These are phyloP conservation scores for Solanum lycopersicoides DNA, from an alignment of 257 asterid genomes.

Conservation along the genomic window DNA sequence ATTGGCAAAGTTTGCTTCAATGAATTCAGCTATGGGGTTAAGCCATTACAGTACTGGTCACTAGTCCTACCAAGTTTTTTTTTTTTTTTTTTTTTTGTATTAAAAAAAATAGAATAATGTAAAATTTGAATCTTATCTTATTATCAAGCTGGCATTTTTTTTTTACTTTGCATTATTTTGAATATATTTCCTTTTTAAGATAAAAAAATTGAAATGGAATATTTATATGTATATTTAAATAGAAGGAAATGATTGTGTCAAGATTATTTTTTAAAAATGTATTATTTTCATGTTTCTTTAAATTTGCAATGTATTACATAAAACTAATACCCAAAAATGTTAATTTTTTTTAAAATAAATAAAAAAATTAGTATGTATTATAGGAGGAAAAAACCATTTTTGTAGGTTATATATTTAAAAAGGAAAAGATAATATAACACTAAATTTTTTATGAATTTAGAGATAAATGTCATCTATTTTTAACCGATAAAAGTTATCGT, in stretches of 20 bases:
- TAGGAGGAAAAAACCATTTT: neutral
- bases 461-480: too few species aligned
- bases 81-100: neutral
- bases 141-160: conserved; percentile 4
- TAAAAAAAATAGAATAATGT: conserved; percentile 19
- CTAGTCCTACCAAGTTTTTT: conserved; percentile 9
- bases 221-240: neutral
- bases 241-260: neutral
- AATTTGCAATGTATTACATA: neutral
- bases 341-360: too few species aligned
- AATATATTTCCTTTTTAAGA: neutral
- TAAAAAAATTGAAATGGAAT: neutral
- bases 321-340: neutral
- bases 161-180: neutral
- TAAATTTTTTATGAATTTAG: too few species aligned
- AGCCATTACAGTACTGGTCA: conserved; percentile 47
- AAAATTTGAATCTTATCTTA: conserved; percentile 10
- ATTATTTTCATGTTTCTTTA: neutral
- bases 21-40: conserved; percentile 74
- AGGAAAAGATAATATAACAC: neutral
- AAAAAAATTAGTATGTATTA: neutral
- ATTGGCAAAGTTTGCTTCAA: conserved; percentile 60
- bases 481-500: too few species aligned
- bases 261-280: neutral
- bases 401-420: neutral